Conservation (phyloP, 768 basidiomycete genomes). For the Pleurotus cornucopiae region DNA sequence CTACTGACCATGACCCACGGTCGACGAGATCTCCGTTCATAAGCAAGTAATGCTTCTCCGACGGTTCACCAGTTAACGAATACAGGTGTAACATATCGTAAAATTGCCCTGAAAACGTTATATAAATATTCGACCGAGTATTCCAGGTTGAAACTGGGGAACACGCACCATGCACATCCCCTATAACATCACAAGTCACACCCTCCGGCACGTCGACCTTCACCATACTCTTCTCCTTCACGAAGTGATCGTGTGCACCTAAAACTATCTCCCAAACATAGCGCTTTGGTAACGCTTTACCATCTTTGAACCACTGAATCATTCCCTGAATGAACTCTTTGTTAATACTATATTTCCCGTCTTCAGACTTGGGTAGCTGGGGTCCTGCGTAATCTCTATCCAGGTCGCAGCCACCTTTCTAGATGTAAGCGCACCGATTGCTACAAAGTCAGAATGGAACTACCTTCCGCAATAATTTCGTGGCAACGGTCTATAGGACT, state of each 20-base stretch:
- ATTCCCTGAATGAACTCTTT: conserved; percentile 77
- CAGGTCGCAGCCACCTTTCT: conserved; percentile 70
- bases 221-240: conserved; percentile 78
- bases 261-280: conserved; percentile 96
- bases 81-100: conserved; percentile 90
- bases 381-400: conserved; percentile 78
- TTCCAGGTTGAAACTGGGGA: background rate
- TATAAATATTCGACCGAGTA: background rate
- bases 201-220: conserved; percentile 72
- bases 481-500: conserved; percentile 68
- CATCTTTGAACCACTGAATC: conserved; percentile 91
- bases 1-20: conserved; percentile 92
- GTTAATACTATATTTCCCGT: conserved; percentile 71
- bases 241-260: conserved; percentile 74
- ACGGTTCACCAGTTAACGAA: conserved; percentile 81
- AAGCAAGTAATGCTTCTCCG: conserved; percentile 76
- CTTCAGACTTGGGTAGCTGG: conserved; percentile 48
- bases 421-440: background rate
- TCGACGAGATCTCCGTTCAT: conserved; percentile 98
- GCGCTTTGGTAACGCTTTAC: conserved; percentile 86
- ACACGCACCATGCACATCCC: conserved; percentile 86
- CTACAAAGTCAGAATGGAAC: background rate
- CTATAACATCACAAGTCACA: conserved; percentile 87
- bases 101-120: conserved; percentile 68
- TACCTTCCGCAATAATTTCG: conserved; percentile 79